Evolutionary conservation across 148 eudicot species (phyloP).

Genomic region (Amaranthus hypochondriacus): DNA sequence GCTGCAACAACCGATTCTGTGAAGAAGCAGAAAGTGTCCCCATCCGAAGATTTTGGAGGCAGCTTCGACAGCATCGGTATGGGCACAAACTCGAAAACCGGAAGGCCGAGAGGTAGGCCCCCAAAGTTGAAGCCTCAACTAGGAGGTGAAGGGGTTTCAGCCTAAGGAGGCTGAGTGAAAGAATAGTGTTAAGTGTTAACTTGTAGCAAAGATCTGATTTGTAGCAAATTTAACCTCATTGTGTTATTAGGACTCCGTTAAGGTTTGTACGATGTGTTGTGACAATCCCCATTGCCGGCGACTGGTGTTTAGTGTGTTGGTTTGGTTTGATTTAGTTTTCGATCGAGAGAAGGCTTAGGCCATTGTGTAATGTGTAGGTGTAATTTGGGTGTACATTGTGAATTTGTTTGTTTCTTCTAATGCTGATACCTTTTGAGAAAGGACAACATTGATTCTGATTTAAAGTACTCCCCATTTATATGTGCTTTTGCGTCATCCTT

Average conservation of each 20-base stretch:
- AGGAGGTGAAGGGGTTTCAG: conserved; percentile 27
- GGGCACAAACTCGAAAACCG: conserved; percentile 5
- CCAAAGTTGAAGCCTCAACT: conserved; percentile 33
- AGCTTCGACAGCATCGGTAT: not conserved
- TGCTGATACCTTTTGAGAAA: conserved; percentile 14
- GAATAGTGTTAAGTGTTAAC: conserved; percentile 7
- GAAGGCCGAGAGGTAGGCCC: conserved; percentile 41
- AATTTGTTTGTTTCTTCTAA: conserved; percentile 16
- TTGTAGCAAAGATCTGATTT: conserved; percentile 19
- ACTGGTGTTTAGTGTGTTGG: not conserved
- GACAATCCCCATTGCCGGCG: conserved; percentile 7
- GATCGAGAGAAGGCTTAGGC: not conserved
- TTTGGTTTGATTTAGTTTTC: not conserved
- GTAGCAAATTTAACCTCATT: conserved; percentile 24
- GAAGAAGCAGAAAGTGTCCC: conserved; percentile 23
- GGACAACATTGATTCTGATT: conserved; percentile 17
- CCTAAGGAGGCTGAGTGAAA: conserved; percentile 1
- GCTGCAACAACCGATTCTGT: conserved; percentile 11
- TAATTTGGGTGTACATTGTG: conserved; percentile 32
- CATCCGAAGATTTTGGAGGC: not conserved
- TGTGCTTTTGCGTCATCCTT: not conserved
- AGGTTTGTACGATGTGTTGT: conserved; percentile 9
- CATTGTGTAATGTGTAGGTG: conserved; percentile 22
- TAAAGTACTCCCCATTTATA: not conserved
- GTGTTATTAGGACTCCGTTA: conserved; percentile 6